These are phyloP conservation scores for Metroxylon sagu DNA, from an alignment of 176 grass and related monocot genomes.

Conservation along the genomic window DNA sequence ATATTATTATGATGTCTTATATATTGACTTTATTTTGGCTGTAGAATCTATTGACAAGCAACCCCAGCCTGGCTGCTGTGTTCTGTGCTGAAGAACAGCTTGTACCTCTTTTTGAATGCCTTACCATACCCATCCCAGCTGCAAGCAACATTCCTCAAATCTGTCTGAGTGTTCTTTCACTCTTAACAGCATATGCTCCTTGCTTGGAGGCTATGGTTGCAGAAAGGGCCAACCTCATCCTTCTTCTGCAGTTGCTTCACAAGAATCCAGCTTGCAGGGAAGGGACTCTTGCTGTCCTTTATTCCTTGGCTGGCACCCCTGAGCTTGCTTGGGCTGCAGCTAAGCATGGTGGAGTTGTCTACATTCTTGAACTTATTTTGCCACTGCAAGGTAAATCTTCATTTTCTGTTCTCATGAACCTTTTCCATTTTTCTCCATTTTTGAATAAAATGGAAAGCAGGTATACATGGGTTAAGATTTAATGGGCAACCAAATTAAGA, in stretches of 20 bases:
- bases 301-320: conserved; percentile 86
- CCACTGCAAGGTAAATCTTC: conserved; percentile 55
- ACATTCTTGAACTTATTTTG: conserved; percentile 97
- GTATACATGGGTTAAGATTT: too few relatives aligned
- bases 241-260: conserved; percentile 92
- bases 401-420: not conserved
- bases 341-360: conserved; percentile 95
- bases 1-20: not conserved
- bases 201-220: conserved; percentile 98
- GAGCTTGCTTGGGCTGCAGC: conserved; percentile 97
- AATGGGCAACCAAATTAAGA: too few relatives aligned
- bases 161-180: conserved; percentile 81
- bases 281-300: conserved; percentile 81
- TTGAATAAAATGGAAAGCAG: too few relatives aligned
- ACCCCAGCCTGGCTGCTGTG: conserved; percentile 69
- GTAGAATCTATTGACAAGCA: conserved; percentile 92
- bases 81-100: conserved; percentile 82
- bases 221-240: conserved; percentile 82
- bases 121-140: conserved; percentile 48
- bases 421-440: not conserved
- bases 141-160: conserved; percentile 87
- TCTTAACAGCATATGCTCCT: conserved; percentile 92
- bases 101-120: conserved; percentile 86
- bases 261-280: conserved; percentile 73
- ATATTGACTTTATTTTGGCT: conserved; percentile 24